phyloP scores from a whole-genome alignment of 2,329 filamentous ascomycete genomes.

The Monosporascus cannonballus region DNA sequence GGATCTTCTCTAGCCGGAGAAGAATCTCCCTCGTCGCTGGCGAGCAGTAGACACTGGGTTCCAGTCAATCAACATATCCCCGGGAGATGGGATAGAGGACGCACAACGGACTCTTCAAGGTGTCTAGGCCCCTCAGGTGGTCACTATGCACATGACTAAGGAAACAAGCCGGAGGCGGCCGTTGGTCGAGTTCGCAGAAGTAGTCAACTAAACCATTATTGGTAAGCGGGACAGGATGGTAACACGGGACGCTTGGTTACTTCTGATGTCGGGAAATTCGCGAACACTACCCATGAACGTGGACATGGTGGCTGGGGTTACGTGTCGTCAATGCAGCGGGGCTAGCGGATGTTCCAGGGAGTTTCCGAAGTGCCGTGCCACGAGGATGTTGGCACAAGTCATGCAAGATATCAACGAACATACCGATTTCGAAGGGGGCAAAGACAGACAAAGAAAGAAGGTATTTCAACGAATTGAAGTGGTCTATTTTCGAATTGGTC shows the following conservation, averaged over 20 bases:
- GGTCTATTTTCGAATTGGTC: too few species aligned
- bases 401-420: too few species aligned
- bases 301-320: constrained; percentile 52
- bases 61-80: background rate
- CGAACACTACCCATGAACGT: constrained; percentile 66
- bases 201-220: constrained; percentile 59
- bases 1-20: constrained; percentile 70
- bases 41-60: constrained; percentile 72
- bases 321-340: background rate
- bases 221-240: constrained; percentile 2
- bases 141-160: constrained; percentile 91
- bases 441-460: too few species aligned
- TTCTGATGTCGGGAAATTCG: constrained; percentile 76
- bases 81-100: constrained; percentile 6
- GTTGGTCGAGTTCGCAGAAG: constrained; percentile 56
- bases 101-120: constrained; percentile 67
- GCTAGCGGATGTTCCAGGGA: background rate
- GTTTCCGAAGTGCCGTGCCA: too few species aligned
- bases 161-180: constrained; percentile 73
- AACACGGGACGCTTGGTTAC: constrained; percentile 31
- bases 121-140: constrained; percentile 76
- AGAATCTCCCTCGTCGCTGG: constrained; percentile 76
- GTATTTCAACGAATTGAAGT: too few species aligned
- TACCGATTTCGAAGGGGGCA: too few species aligned
- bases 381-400: too few species aligned